phyloP scores from a whole-genome alignment of 2,329 filamentous ascomycete species.

The Thielaviopsis musarum region DNA sequence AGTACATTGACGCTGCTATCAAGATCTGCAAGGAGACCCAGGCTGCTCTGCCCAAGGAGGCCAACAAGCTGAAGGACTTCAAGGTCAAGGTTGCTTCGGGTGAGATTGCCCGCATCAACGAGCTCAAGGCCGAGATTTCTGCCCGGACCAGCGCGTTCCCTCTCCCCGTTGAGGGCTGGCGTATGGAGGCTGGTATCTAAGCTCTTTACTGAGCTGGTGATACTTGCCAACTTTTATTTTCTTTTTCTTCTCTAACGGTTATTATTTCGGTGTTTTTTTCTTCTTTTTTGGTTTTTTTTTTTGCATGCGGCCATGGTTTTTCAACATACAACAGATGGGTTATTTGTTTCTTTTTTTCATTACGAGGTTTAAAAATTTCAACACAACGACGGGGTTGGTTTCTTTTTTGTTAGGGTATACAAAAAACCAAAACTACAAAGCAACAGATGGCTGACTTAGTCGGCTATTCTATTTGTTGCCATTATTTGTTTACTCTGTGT shows the following conservation, averaged over 20 bases:
- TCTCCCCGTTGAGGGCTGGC: constrained; percentile 67
- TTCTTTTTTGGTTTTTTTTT: not conserved
- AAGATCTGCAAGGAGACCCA: constrained; percentile 84
- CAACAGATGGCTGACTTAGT: not conserved
- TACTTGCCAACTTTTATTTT: not conserved
- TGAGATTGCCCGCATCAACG: constrained; percentile 64
- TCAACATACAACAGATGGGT: constrained; percentile 11
- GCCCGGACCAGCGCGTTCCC: constrained; percentile 81
- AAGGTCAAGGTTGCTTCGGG: constrained; percentile 75
- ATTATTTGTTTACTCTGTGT: not conserved
- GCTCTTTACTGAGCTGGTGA: not conserved
- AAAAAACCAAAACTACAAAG: not conserved
- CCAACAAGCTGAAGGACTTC: constrained; percentile 99
- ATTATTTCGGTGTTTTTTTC: constrained; percentile 1
- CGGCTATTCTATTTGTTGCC: not conserved
- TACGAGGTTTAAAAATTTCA: not conserved
- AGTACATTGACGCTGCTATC: constrained; percentile 79
- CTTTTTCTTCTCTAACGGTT: not conserved
- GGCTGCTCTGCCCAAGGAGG: constrained; percentile 72
- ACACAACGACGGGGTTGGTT: not conserved
- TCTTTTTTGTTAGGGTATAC: not conserved
- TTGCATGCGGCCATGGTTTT: constrained; percentile 1
- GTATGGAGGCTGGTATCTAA: constrained; percentile 42
- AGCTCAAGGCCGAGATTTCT: constrained; percentile 76
- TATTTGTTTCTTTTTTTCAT: constrained; percentile 3